Evolutionary conservation across 1,284 basidiomycete species (phyloP).

Genomic region (Ustilago nuda): DNA sequence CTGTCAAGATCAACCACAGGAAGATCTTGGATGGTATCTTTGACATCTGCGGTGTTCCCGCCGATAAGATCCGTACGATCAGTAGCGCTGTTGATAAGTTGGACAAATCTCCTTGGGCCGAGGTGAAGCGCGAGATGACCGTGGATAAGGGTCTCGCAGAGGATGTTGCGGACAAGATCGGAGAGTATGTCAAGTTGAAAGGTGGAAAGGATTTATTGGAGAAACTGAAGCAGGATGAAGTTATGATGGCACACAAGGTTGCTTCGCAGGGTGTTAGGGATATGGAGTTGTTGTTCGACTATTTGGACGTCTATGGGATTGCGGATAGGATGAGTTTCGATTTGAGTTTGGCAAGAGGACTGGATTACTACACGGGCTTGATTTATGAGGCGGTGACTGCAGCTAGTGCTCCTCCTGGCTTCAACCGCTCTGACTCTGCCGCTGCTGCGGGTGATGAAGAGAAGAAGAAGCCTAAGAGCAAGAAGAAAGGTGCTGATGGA

Average conservation of each 20-base stretch:
- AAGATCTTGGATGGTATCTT: conserved; percentile 98
- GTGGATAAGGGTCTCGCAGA: conserved; percentile 90
- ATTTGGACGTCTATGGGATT: conserved; percentile 84
- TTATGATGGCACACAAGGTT: conserved; percentile 78
- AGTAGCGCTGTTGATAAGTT: conserved; percentile 98
- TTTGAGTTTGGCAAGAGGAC: conserved; percentile 91
- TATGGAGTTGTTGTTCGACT: conserved; percentile 86
- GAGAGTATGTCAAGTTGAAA: conserved; percentile 92
- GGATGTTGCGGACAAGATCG: conserved; percentile 90
- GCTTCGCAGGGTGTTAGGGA: conserved; percentile 88
- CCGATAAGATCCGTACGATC: conserved; percentile 91
- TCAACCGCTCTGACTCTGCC: conserved; percentile 70
- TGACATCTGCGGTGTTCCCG: conserved; percentile 92
- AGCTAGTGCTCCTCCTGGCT: conserved; percentile 88
- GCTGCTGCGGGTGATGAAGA: conserved; percentile 55
- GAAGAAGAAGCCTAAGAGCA: conserved; percentile 72
- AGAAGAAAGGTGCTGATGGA: conserved; percentile 72
- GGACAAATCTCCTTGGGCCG: conserved; percentile 90
- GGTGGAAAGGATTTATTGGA: conserved; percentile 82
- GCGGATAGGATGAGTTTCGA: conserved; percentile 87
- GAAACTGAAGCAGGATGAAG: conserved; percentile 78
- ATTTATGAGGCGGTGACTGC: conserved; percentile 97
- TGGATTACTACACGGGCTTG: conserved; percentile 98
- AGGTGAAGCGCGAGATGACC: conserved; percentile 96
- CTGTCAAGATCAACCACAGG: conserved; percentile 92